These are phyloP conservation scores for Ganoderma sinense DNA, from an alignment of 1,284 basidiomycete species.

Conservation along the genomic window DNA sequence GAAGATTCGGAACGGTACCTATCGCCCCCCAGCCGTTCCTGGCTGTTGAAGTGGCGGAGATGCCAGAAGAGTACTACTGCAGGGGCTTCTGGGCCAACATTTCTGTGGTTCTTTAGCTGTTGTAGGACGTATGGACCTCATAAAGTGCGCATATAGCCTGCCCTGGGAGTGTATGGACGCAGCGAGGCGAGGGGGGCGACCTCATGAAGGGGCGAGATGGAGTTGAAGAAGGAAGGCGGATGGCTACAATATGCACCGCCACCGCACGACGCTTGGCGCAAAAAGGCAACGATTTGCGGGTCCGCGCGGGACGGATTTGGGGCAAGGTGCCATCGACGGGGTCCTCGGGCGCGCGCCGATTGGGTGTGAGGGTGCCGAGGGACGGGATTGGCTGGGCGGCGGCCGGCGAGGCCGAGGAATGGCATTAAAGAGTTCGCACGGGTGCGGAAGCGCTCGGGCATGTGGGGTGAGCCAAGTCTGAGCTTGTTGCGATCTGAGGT, in stretches of 20 bases:
- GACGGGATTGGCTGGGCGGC: slow-evolving; percentile 15
- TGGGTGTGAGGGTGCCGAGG: slow-evolving; percentile 8
- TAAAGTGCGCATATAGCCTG: neutral
- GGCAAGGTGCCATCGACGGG: slow-evolving; percentile 12
- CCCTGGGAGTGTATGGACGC: neutral
- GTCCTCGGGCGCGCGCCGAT: slow-evolving; percentile 22
- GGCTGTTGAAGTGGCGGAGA: neutral
- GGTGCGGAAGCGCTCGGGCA: neutral
- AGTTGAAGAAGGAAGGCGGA: slow-evolving; percentile 4
- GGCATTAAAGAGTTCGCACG: slow-evolving; percentile 17
- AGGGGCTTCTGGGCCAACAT: neutral
- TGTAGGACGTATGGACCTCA: neutral
- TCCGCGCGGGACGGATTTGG: slow-evolving; percentile 1
- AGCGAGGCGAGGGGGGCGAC: neutral
- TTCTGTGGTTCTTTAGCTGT: neutral
- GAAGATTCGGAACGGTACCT: neutral
- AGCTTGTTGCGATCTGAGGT: slow-evolving; percentile 1
- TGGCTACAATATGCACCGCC: slow-evolving; percentile 10
- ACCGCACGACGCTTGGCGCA: neutral
- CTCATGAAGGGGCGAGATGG: neutral
- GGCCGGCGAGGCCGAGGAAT: slow-evolving; percentile 24
- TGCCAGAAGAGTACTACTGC: neutral
- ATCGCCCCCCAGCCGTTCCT: neutral
- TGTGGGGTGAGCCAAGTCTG: slow-evolving; percentile 11
- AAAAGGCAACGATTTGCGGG: slow-evolving; percentile 8